These are phyloP conservation scores for Camelina sativa DNA, from an alignment of 345 rosid species.

Conservation along the genomic window DNA sequence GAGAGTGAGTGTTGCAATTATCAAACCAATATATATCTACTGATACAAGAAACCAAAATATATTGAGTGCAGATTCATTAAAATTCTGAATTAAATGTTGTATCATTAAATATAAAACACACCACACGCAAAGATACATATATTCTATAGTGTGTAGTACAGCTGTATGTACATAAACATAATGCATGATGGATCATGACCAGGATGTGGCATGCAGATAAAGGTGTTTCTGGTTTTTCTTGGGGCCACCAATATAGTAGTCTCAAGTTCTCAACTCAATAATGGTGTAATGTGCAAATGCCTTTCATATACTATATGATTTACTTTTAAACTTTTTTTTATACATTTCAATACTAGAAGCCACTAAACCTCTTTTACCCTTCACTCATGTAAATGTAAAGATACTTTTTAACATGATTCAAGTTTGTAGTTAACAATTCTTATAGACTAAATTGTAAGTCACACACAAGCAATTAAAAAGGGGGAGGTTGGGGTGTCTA, in stretches of 20 bases:
- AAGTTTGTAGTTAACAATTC: constrained; percentile 16
- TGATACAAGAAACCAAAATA: neutral
- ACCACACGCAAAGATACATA: constrained; percentile 40
- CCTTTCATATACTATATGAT: neutral
- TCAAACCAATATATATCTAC: neutral
- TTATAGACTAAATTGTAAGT: neutral
- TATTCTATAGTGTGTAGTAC: constrained; percentile 33
- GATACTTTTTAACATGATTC: neutral
- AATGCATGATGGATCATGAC: constrained; percentile 40
- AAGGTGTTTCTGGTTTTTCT: constrained; percentile 21
- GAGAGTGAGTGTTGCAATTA: neutral
- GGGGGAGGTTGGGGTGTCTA: constrained; percentile 40
- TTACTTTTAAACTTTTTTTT: neutral
- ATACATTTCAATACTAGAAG: constrained; percentile 5
- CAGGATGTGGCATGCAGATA: constrained; percentile 42
- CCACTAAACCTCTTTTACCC: constrained; percentile 1
- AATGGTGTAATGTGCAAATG: constrained; percentile 32
- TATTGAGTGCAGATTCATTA: neutral
- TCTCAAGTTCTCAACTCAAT: constrained; percentile 31
- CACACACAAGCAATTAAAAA: constrained; percentile 15
- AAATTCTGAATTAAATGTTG: constrained; percentile 22
- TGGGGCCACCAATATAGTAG: constrained; percentile 29
- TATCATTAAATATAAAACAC: neutral
- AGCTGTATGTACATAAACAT: constrained; percentile 39
- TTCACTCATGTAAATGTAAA: constrained; percentile 8